Conservation (phyloP, 306 rosid species). For the Cyclanthera cordifolia region DNA sequence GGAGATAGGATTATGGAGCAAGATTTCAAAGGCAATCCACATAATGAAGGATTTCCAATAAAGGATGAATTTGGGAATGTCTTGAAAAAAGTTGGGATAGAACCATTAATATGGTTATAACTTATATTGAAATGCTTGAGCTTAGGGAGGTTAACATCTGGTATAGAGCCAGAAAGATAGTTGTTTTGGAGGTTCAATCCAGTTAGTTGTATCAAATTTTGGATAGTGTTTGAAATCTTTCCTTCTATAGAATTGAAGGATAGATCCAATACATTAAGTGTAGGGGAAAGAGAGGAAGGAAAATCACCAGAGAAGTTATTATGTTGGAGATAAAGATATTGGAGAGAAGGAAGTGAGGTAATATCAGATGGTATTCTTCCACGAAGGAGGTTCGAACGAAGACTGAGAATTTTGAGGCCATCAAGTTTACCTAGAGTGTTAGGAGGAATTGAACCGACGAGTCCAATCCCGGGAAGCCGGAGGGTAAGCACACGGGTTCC, state of each 20-base stretch:
- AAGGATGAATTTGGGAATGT: conserved; percentile 55
- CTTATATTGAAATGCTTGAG: conserved; percentile 65
- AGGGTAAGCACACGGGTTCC: conserved; percentile 37
- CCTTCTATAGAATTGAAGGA: conserved; percentile 74
- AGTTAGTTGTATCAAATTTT: conserved; percentile 51
- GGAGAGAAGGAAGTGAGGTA: conserved; percentile 71
- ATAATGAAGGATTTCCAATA: conserved; percentile 57
- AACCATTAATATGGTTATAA: conserved; percentile 74
- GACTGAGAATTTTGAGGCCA: conserved; percentile 58
- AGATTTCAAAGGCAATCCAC: conserved; percentile 62
- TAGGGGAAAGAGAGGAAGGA: conserved; percentile 50
- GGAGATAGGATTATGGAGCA: conserved; percentile 44
- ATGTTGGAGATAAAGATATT: conserved; percentile 55
- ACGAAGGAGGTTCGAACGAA: conserved; percentile 63
- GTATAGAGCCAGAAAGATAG: conserved; percentile 62
- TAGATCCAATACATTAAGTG: conserved; percentile 58
- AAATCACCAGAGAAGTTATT: conserved; percentile 77
- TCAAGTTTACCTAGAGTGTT: conserved; percentile 70
- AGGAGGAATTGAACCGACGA: conserved; percentile 57
- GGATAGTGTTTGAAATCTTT: conserved; percentile 39
- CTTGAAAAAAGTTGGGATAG: conserved; percentile 51
- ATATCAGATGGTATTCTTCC: conserved; percentile 64
- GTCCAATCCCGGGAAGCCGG: conserved; percentile 79
- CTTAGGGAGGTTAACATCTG: conserved; percentile 41
- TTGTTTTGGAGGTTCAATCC: conserved; percentile 74